Percentiles rank a stretch among this genome's conserved stretches.
These are phyloP conservation scores for Aspergillus aculeatinus DNA, from an alignment of 2,329 filamentous ascomycete species.

Conservation along the genomic window DNA sequence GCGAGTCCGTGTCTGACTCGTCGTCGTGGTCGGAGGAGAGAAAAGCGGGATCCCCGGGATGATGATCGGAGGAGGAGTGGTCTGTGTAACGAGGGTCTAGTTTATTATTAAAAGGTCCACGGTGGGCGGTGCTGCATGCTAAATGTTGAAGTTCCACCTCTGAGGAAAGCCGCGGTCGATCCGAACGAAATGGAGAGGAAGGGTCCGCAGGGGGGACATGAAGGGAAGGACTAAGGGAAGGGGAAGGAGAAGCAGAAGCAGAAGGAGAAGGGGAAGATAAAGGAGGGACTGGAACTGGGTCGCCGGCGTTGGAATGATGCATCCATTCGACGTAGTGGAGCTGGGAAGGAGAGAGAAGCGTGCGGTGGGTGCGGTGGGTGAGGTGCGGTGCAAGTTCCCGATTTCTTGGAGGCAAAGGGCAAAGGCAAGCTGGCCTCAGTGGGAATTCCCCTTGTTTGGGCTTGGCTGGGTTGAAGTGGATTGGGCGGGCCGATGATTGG, in stretches of 20 bases:
- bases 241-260: slow-evolving; percentile 3
- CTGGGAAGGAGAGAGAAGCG: neutral
- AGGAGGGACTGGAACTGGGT: slow-evolving; percentile 4
- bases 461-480: neutral
- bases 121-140: slow-evolving; percentile 18
- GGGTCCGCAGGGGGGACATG: slow-evolving; percentile 13
- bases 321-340: slow-evolving; percentile 14
- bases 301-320: slow-evolving; percentile 3
- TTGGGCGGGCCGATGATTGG: neutral
- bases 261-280: neutral
- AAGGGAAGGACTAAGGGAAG: slow-evolving; percentile 11
- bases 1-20: slow-evolving; percentile 11
- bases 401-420: slow-evolving; percentile 10
- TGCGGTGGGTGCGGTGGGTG: neutral
- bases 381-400: neutral
- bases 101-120: slow-evolving; percentile 6
- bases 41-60: slow-evolving; percentile 6
- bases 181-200: slow-evolving; percentile 10
- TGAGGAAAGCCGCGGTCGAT: slow-evolving; percentile 8
- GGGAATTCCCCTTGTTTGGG: neutral
- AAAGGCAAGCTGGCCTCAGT: slow-evolving; percentile 28
- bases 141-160: slow-evolving; percentile 22
- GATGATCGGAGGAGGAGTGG: slow-evolving; percentile 6
- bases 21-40: neutral
- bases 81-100: slow-evolving; percentile 4